Conservation (phyloP, 2,329 filamentous ascomycete species). For the Talaromyces sp. region DNA sequence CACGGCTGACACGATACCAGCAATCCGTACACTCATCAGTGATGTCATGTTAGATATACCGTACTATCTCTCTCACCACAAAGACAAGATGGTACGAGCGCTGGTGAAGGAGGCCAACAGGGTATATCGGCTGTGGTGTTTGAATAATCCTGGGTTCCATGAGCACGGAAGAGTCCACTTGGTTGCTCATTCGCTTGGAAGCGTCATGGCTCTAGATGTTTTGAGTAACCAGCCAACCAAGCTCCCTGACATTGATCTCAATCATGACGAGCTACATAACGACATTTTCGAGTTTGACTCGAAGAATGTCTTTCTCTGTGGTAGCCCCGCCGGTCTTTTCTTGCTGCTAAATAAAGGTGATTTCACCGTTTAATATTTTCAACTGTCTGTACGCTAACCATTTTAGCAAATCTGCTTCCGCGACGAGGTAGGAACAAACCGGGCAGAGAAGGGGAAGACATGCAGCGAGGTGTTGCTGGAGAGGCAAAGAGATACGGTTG, state of each 20-base stretch:
- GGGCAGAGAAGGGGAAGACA: conserved; percentile 61
- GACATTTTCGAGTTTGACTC: conserved; percentile 86
- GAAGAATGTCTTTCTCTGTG: conserved; percentile 79
- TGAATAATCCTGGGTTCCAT: conserved; percentile 82
- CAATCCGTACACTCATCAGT: conserved; percentile 87
- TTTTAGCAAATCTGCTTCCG: conserved; percentile 59
- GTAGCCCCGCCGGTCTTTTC: conserved; percentile 90
- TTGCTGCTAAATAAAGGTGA: conserved; percentile 76
- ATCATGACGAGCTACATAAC: conserved; percentile 34
- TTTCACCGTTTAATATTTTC: too few relatives aligned
- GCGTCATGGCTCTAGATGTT: conserved; percentile 89
- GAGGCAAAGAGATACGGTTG: conserved; percentile 78
- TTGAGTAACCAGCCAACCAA: conserved; percentile 80
- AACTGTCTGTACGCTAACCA: conserved; percentile 16
- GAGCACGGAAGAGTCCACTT: conserved; percentile 80
- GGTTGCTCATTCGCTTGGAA: conserved; percentile 88
- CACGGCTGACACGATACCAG: conserved; percentile 82
- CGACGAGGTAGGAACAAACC: conserved; percentile 71
- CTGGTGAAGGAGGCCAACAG: conserved; percentile 87
- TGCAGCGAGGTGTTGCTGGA: conserved; percentile 61
- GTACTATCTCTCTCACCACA: conserved; percentile 95
- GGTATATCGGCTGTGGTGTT: conserved; percentile 92
- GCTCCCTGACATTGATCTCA: conserved; percentile 47
- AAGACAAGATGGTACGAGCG: conserved; percentile 87
- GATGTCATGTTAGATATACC: conserved; percentile 99